Conservation (phyloP, 352 stramenopile species). For the Phytophthora sansomeana region DNA sequence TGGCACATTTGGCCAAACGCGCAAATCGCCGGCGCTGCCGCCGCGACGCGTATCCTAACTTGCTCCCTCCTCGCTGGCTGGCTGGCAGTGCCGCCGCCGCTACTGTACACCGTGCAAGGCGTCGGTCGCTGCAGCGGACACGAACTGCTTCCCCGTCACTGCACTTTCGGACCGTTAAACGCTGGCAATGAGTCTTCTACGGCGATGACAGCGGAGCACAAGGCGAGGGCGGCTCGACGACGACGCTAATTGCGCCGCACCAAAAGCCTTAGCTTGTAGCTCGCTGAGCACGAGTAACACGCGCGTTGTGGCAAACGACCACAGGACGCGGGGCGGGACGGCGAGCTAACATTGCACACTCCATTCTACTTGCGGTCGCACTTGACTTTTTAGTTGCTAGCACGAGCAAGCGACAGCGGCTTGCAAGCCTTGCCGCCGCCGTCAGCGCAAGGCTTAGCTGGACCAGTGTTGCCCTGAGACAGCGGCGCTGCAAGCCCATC, state of each 20-base stretch:
- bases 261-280: neutral
- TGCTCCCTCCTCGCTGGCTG: constrained; percentile 1
- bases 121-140: constrained; percentile 9
- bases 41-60: constrained; percentile 27
- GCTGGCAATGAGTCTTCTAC: constrained; percentile 27
- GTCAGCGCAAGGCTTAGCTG: neutral
- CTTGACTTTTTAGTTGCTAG: constrained; percentile 23
- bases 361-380: neutral
- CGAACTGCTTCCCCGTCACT: constrained; percentile 30
- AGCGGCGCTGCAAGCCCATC: constrained; percentile 17
- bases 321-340: neutral
- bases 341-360: constrained; percentile 11
- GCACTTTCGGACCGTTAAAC: constrained; percentile 32
- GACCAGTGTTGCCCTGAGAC: constrained; percentile 20
- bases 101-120: neutral
- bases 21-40: constrained; percentile 5
- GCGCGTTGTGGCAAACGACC: constrained; percentile 23
- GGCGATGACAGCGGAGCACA: constrained; percentile 19
- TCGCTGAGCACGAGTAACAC: constrained; percentile 1
- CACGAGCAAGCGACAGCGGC: constrained; percentile 22
- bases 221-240: constrained; percentile 10
- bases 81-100: too few relatives aligned
- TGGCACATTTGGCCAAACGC: neutral
- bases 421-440: neutral
- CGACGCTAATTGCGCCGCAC: neutral